A percentile compares a stretch with the other conserved stretches of the same genome.
phyloP scores from a whole-genome alignment of 2,329 filamentous ascomycete genomes.

The Alternaria viburni region DNA sequence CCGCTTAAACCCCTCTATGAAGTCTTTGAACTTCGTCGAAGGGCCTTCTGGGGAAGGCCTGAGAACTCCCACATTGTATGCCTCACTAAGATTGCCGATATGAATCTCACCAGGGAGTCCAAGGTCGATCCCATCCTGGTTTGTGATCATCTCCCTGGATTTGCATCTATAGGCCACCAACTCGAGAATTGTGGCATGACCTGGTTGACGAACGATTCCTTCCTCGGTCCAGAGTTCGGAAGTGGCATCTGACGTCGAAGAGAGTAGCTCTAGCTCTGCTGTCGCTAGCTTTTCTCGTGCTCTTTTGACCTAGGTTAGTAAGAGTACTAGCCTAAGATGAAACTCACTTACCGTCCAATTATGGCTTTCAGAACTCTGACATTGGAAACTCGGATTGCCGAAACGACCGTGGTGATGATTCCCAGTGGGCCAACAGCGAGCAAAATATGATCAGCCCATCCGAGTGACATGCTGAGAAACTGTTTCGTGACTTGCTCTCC shows the following conservation, averaged over 20 bases:
- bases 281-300: conserved; percentile 5
- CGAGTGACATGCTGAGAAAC: conserved; percentile 46
- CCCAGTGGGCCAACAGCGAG: conserved; percentile 35
- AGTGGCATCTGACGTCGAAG: conserved; percentile 28
- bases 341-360: background rate
- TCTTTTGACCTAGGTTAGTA: conserved; percentile 28
- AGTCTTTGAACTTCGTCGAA: background rate
- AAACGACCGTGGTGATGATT: conserved; percentile 30
- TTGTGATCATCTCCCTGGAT: fast-evolving
- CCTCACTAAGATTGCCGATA: background rate
- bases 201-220: background rate
- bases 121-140: fast-evolving
- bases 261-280: conserved; percentile 40
- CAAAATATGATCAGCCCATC: conserved; percentile 26
- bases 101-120: fast-evolving
- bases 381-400: conserved; percentile 32
- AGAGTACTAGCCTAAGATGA: fast-evolving
- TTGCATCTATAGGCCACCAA: fast-evolving
- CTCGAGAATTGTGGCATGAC: background rate
- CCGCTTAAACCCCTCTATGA: too few relatives aligned
- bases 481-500: conserved; percentile 51
- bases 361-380: conserved; percentile 14
- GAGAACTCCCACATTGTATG: background rate
- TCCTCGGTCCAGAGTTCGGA: background rate
- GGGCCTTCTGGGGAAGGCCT: fast-evolving